Base-by-base conservation (phyloP, 2,329 filamentous ascomycete species). In the Fusarium sp. region DNA sequence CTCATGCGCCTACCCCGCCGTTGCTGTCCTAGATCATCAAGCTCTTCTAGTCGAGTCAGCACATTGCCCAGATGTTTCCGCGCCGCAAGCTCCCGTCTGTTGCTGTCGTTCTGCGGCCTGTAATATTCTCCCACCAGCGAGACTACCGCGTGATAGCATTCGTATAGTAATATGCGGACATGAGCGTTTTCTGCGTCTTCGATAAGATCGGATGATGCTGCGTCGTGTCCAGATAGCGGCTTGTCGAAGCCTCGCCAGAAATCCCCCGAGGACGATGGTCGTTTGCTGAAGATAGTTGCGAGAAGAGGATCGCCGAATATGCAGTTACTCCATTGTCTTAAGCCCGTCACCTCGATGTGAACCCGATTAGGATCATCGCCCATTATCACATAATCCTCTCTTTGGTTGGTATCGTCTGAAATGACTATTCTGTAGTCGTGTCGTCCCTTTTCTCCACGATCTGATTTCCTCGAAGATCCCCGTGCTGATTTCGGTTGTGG, bases 231-330 rank as follows among this genome's bases (percentile, higher is more conserved):
- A 24, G 54, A 31, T 2, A 70, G 36, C 13, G 56, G 60, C 19
- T 70, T 73, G 33, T 77, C 76, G 70, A 86, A 88, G 1, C 87
- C 87, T 28, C 77, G 75, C 26, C 86, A 75, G 34, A 89, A 84
- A 0, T 82, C 80, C 14, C 79, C 70, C 6, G 79, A 83, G 0
- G 83, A 80, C 19, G 79, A 73, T 14, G 83, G 78, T 40, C 79
- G 74, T 15, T 82, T 80, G 69, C 79, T 81, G 67, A 89, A 87
- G 8, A 81, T 80, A 5, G 79, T 80, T 4, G 84, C 81, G 50
- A 91, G 79, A 4, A 90, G 73, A 1, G 88, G 87, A 63, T 90
- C 88, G 13, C 88, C 88, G 66, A 90, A 90, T 13, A 89, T 69
- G 43, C 85, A 84, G 60, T 84, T 85, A 62, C 85, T 85, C 88